Evolutionary conservation across 306 rosid species (phyloP), one percentile per base, ranked within the genome.

Genomic region (Pueraria montana): DNA sequence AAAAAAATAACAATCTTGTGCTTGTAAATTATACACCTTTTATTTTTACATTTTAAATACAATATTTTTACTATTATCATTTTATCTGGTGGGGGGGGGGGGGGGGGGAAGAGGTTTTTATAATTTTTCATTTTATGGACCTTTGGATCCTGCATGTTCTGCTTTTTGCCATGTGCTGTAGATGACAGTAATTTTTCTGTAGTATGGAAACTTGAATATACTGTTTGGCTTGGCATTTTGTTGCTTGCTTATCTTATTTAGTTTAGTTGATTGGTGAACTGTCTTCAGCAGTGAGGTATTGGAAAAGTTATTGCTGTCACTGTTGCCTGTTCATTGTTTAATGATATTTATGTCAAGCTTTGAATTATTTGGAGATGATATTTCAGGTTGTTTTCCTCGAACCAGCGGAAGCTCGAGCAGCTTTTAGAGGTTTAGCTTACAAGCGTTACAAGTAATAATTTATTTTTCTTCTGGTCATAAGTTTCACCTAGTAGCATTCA

Each of bases 371-470:
- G 80, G 89, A 81, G 11, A 52, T 89, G 67, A 84, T 87, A 43
- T 85, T 75, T 81, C 92, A 96, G 99, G 90, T 90, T 87, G 91
- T 96, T 49, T 96, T 91, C 85, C 91, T 96, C 40, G 98, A 96
- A 87, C 89, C 98, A 62, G 87, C 91, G 11, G 97, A 86, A 71
- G 96, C 98, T 78, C 90, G 92, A 56, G 90, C 91, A 56, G 98
- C 99, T 55, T 90, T 90, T 86, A 91, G 88, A 89, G 96, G 96
- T 78, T 90, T 96, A 84, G 90, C 93, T 17, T 96, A 94, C 90
- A 96, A 90, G 90, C 93, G 93, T 43, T 94, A 89, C 86, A 93
- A 87, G 98, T 94, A 86, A 91, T 91, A 79, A 84, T 48, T 77
- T 64, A 12, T 55, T 82, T 84, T 64, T 81, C 70, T 81, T 50